Conservation (phyloP, 1,284 basidiomycete genomes). For the Ganoderma resinaceum region DNA sequence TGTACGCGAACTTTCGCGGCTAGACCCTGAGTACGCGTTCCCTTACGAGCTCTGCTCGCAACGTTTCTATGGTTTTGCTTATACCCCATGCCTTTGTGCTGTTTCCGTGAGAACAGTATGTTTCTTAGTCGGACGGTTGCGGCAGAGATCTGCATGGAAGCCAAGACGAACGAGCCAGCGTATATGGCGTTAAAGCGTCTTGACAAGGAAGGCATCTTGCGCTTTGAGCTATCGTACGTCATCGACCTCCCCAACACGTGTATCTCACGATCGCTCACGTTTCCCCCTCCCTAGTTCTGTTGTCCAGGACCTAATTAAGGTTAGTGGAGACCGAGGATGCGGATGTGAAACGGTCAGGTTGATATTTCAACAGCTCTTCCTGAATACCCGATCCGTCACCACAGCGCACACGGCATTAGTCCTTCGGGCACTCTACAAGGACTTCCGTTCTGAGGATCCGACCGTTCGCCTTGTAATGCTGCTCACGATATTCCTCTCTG, state of each 20-base stretch:
- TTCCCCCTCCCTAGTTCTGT: conserved; percentile 47
- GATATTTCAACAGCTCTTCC: conserved; percentile 58
- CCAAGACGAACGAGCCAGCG: conserved; percentile 68
- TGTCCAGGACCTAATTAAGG: conserved; percentile 69
- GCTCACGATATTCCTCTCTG: conserved; percentile 64
- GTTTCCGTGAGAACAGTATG: conserved; percentile 56
- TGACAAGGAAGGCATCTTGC: conserved; percentile 64
- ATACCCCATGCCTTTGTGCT: conserved; percentile 10
- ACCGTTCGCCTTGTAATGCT: conserved; percentile 72
- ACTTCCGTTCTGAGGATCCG: conserved; percentile 67
- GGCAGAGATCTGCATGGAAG: conserved; percentile 81
- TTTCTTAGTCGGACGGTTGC: conserved; percentile 80
- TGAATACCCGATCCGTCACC: conserved; percentile 70
- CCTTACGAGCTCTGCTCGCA: conserved; percentile 16
- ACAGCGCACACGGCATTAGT: conserved; percentile 53
- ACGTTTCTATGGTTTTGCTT: conserved; percentile 22
- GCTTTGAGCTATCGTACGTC: conserved; percentile 61
- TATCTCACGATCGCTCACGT: conserved; percentile 12
- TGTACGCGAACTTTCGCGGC: conserved; percentile 68
- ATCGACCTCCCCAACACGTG: conserved; percentile 20
- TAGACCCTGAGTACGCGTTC: conserved; percentile 65
- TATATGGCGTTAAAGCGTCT: conserved; percentile 71
- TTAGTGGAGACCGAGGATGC: conserved; percentile 33
- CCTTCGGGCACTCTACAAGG: conserved; percentile 64
- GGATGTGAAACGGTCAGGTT: neutral